phyloP scores from a whole-genome alignment of 106 monocot species.

The Dioscorea alata region DNA sequence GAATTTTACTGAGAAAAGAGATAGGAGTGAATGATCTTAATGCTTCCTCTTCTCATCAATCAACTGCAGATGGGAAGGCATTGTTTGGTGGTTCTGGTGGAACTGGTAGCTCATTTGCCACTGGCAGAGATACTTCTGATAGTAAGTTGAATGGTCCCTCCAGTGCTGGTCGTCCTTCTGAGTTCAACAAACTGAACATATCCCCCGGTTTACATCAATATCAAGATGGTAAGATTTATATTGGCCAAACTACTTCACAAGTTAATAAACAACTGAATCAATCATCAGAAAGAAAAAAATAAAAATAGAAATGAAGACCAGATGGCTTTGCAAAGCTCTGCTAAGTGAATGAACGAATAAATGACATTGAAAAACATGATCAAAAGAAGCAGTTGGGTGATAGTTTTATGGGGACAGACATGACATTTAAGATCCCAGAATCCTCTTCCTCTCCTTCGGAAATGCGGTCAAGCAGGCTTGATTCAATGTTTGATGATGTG shows the following conservation, averaged over 20 bases:
- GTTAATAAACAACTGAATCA: slow-evolving; percentile 13
- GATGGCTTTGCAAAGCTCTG: slow-evolving; percentile 2
- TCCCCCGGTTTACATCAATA: slow-evolving; percentile 17
- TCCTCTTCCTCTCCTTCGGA: slow-evolving; percentile 29
- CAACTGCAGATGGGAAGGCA: slow-evolving; percentile 23
- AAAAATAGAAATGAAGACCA: slow-evolving; percentile 8
- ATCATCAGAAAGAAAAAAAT: slow-evolving; percentile 23
- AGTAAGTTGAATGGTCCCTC: slow-evolving; percentile 14
- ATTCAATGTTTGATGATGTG: slow-evolving; percentile 88
- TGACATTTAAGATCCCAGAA: slow-evolving; percentile 19
- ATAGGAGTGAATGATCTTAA: too few species aligned
- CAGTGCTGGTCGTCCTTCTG: slow-evolving; percentile 1
- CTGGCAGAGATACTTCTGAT: slow-evolving; percentile 14
- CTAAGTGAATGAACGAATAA: slow-evolving; percentile 17
- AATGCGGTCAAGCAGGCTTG: slow-evolving; percentile 40
- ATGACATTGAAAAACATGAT: slow-evolving; percentile 28
- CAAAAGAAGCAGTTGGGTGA: slow-evolving; percentile 30
- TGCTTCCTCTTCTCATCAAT: slow-evolving; percentile 30
- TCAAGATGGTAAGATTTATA: slow-evolving; percentile 7
- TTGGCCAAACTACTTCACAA: slow-evolving; percentile 13
- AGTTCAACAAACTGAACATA: slow-evolving; percentile 19
- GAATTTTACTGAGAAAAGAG: too few species aligned
- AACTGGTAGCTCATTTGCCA: slow-evolving; percentile 12
- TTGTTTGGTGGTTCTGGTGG: slow-evolving; percentile 16
- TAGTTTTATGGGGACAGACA: slow-evolving; percentile 32